Base-by-base conservation (phyloP, 2,329 filamentous ascomycete genomes). In the Phialophora macrospora region DNA sequence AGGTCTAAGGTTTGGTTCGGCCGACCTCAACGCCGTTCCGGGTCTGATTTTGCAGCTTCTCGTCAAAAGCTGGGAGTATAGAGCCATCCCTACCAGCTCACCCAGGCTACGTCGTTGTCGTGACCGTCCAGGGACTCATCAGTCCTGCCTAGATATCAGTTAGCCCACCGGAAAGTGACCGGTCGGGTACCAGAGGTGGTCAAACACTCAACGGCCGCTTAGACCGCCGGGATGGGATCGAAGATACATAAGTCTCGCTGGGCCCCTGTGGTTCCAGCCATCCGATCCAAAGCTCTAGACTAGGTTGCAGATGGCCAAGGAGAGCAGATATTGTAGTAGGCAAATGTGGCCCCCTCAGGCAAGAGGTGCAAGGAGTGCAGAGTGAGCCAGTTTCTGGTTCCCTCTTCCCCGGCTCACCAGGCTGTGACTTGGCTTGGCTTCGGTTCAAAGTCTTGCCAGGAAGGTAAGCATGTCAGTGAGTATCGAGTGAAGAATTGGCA, bases 21-120 rank as follows among this genome's bases (percentile, higher is more conserved):
- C 3, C 93, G 88, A 89, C 96, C 96, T n/a, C n/a, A n/a, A n/a
- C n/a, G n/a, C n/a, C n/a, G 14, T 51, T 51, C 20, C 6, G 20
- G 8, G 9, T 26, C 20, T 26, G 48, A 24, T 28, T 11, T 52
- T 28, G 22, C 26, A 24, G 48, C 48, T 28, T 17, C 26, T 6
- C 12, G 14, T 28, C 55, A 4, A n/a, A 28, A 46, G 11, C 30
- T 46, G 26, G 9, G 26, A 8, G 38, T 6, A 14, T 24, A 24
- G 38, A 24, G 32, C 26, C 20, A 20, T 22, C 55, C 34, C 20
- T 46, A 17, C 30, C 30, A 3, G 30, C 30, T 30, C 30, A 30
- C 30, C 24, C 28, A n/a, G 28, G 46, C 12, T 20, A 60, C 30
- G 22, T 60, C 30, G 14, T 60, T 48, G 48, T 52, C 58, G 30